phyloP scores from a whole-genome alignment of 2,329 filamentous ascomycete genomes.

The Colletotrichum plurivorum region DNA sequence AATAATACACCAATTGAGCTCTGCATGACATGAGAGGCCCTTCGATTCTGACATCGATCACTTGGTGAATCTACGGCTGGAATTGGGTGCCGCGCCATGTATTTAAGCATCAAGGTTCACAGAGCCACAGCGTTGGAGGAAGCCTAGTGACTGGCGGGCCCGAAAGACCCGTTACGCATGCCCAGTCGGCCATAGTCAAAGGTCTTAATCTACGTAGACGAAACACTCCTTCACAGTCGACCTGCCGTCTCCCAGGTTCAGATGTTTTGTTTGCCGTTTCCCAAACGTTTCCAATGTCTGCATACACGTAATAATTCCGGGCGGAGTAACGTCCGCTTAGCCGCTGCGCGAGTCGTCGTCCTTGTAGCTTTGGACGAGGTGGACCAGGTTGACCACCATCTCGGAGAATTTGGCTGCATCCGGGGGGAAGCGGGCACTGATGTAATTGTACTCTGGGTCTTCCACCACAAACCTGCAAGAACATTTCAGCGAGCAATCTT shows the following conservation, averaged over 20 bases:
- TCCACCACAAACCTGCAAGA: constrained; percentile 60
- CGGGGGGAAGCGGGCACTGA: constrained; percentile 62
- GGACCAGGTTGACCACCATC: constrained; percentile 56
- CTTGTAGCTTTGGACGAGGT: constrained; percentile 25
- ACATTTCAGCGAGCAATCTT: background rate
- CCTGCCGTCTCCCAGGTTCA: background rate
- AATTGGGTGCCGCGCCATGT: too few relatives aligned
- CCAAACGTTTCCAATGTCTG: background rate
- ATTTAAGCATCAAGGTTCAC: too few relatives aligned
- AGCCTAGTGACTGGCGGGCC: too few relatives aligned
- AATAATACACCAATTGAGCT: too few relatives aligned
- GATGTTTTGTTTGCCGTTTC: background rate
- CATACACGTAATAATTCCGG: background rate
- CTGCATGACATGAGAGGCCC: too few relatives aligned
- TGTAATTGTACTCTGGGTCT: constrained; percentile 64
- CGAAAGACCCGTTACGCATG: too few relatives aligned
- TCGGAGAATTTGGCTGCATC: constrained; percentile 60
- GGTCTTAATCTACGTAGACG: background rate
- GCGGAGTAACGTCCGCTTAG: background rate
- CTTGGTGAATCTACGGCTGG: too few relatives aligned
- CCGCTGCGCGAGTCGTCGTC: constrained; percentile 2
- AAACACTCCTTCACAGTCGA: background rate
- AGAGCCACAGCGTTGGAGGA: too few relatives aligned
- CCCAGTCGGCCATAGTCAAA: too few relatives aligned
- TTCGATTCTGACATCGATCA: too few relatives aligned